A percentile compares a stretch with the other conserved stretches of the same genome.
phyloP scores from a whole-genome alignment of 2,329 filamentous ascomycete species.

The Fusarium illudens region DNA sequence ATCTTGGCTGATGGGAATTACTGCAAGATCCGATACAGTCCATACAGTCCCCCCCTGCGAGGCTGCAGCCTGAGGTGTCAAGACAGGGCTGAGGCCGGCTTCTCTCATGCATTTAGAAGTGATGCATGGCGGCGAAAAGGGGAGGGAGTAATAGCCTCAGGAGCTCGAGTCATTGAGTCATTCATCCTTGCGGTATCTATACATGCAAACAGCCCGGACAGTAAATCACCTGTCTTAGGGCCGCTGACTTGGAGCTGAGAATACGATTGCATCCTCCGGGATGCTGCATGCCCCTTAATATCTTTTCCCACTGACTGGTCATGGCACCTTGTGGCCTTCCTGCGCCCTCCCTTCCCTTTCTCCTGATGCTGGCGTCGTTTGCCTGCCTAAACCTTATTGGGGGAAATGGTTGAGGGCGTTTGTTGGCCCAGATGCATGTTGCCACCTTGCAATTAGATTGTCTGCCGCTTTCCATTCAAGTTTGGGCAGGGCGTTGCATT shows the following conservation, averaged over 20 bases:
- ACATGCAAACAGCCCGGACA: neutral
- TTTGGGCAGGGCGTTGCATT: slow-evolving; percentile 10
- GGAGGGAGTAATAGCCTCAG: neutral
- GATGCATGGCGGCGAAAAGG: neutral
- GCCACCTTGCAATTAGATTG: neutral
- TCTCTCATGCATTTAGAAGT: neutral
- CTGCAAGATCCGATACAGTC: neutral
- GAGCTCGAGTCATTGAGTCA: neutral
- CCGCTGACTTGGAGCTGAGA: neutral
- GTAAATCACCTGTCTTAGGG: neutral
- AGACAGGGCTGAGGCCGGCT: neutral
- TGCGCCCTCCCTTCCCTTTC: neutral
- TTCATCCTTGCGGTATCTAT: neutral
- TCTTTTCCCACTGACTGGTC: neutral
- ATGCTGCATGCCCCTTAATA: slow-evolving; percentile 1
- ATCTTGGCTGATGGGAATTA: neutral
- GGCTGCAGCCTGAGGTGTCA: neutral
- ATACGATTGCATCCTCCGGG: neutral
- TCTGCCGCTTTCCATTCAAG: neutral
- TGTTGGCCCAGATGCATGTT: neutral
- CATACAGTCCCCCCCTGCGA: neutral
- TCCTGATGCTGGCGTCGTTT: neutral
- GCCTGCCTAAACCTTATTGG: neutral
- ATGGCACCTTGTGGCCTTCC: neutral
- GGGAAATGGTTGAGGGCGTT: neutral